Evolutionary conservation across 2,329 filamentous ascomycete genomes (phyloP), one percentile per base, ranked within the genome.

Genomic region (Colletotrichum coccodes): DNA sequence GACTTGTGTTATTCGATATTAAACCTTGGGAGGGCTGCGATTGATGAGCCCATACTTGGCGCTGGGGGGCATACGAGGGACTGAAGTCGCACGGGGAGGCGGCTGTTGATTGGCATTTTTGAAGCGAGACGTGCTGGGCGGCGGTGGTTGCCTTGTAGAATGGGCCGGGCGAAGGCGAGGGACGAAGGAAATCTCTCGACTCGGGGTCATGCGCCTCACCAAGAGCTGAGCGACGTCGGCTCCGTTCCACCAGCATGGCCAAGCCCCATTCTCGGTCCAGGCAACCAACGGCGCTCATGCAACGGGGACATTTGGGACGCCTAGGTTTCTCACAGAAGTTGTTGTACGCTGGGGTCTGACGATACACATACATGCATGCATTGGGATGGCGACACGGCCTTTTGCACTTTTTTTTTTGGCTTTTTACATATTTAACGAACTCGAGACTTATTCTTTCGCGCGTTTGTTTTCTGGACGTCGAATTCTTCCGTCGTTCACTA

Each of bases 361-460:
- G 70, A 71, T 71, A 71, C 70, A 71, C 60, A 71, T 47, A 71
- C 62, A 71, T 70, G 68, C 70, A 71, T 71, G 69, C 64, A 68
- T 67, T 67, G 60, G 62, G 56, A 62, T 57, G 64, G 67, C 64
- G 60, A 67, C 44, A 57, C 34, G 46, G 47, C 12, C 32, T 42
- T 50, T 38, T n/a, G n/a, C n/a, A n/a, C n/a, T 53, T 34, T 61
- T 23, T 60, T 69, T 63, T 40, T 23, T 59, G 28, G 23, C 18
- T 28, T 44, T n/a, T 26, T 32, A 40, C 23, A 49, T 30, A 44
- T 21, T 42, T 57, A 62, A 61, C 63, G 40, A 66, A 53, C 49
- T 56, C 30, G 18, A 66, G 47, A 54, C 16, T 54, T 54, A 40
- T 9, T 56, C n/a, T n/a, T n/a, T n/a, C n/a, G n/a, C n/a, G n/a